Percentiles rank a stretch among this genome's conserved stretches.
phyloP scores from a whole-genome alignment of 2,329 filamentous ascomycete genomes.

The Hymenoscyphus linearis region DNA sequence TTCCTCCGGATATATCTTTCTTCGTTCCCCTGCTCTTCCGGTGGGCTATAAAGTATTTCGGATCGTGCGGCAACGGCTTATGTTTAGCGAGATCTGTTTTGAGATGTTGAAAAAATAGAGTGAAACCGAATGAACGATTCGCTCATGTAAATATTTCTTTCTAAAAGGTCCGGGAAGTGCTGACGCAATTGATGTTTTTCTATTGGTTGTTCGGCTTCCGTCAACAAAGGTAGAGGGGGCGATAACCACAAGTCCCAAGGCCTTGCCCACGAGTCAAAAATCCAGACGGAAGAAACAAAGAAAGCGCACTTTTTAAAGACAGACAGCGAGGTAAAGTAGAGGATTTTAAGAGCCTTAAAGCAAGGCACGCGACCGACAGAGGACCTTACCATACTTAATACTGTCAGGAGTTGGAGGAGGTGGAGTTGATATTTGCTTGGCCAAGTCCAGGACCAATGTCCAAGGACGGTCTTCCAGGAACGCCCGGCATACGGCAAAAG shows the following conservation, averaged over 20 bases:
- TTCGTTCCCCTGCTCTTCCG: background rate
- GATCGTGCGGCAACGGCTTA: background rate
- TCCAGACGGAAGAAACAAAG: background rate
- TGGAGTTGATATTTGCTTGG: background rate
- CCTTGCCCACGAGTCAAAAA: background rate
- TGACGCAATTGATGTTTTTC: background rate
- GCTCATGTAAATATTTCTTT: background rate
- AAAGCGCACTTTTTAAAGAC: background rate
- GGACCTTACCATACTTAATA: background rate
- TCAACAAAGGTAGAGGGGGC: background rate
- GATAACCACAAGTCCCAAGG: background rate
- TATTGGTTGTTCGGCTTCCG: background rate
- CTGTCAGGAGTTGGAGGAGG: background rate
- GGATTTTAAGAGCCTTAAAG: background rate
- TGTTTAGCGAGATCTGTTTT: background rate
- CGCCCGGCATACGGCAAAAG: background rate
- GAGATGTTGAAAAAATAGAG: background rate
- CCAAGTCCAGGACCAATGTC: background rate
- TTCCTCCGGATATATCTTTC: background rate
- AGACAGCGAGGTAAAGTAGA: background rate
- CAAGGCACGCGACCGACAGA: background rate
- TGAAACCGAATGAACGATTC: background rate
- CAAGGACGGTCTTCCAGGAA: background rate
- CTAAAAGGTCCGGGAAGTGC: background rate
- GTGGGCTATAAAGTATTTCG: background rate